Conservation (phyloP, 495 filamentous ascomycete species). For the Penicillium crystallinum region DNA sequence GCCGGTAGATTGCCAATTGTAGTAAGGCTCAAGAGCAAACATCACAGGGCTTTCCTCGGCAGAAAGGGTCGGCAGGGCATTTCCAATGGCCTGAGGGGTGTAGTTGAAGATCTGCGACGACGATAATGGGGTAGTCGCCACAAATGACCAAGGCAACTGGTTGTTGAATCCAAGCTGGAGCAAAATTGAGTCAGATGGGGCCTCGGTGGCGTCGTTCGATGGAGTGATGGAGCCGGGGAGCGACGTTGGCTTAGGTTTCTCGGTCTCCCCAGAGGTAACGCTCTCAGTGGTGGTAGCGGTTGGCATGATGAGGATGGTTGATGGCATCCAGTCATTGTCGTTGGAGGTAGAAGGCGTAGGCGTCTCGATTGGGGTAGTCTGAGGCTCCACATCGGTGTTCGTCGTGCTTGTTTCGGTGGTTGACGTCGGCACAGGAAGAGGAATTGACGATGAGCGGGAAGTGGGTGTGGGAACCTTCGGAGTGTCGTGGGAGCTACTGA, state of each 20-base stretch:
- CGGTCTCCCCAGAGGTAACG: conserved; percentile 32
- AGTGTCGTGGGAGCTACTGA: conserved; percentile 5
- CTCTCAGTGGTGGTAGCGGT: conserved; percentile 21
- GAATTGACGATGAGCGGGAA: conserved; percentile 16
- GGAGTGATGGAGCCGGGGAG: conserved; percentile 76
- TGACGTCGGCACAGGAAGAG: conserved; percentile 9
- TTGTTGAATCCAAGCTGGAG: conserved; percentile 83
- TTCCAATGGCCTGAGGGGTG: conserved; percentile 68
- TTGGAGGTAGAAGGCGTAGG: conserved; percentile 12
- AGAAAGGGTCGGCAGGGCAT: conserved; percentile 51
- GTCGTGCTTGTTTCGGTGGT: conserved; percentile 5
- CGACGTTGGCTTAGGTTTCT: conserved; percentile 38
- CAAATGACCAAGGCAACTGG: conserved; percentile 75
- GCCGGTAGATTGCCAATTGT: conserved; percentile 61
- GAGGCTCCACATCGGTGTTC: conserved; percentile 22
- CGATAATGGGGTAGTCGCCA: conserved; percentile 61
- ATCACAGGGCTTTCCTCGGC: conserved; percentile 50
- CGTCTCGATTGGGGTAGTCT: conserved; percentile 15
- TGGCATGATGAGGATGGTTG: conserved; percentile 22
- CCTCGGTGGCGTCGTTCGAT: conserved; percentile 41
- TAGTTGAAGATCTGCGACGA: conserved; percentile 83
- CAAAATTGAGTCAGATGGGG: conserved; percentile 58
- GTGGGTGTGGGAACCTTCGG: conserved; percentile 14
- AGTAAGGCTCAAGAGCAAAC: conserved; percentile 69
- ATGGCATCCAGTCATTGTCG: conserved; percentile 25